Evolutionary conservation across 2,329 filamentous ascomycete genomes (phyloP).

Genomic region (Diaporthe velutina): DNA sequence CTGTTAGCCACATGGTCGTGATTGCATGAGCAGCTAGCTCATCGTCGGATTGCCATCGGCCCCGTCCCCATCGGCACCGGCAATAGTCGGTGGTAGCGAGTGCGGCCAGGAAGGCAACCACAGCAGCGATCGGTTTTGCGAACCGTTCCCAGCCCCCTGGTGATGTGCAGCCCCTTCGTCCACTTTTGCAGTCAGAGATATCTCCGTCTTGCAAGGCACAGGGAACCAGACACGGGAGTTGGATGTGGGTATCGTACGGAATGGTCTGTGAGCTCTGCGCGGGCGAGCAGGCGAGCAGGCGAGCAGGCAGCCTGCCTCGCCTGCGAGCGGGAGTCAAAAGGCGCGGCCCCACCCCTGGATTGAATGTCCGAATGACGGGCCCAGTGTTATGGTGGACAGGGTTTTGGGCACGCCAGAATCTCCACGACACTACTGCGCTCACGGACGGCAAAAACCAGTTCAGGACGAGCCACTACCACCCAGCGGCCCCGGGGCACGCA

Average conservation of each 20-base stretch:
- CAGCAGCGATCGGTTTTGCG: constrained; percentile 16
- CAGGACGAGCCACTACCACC: constrained; percentile 32
- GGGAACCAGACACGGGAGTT: constrained; percentile 23
- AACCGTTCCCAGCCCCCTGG: constrained; percentile 25
- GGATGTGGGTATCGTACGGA: constrained; percentile 13
- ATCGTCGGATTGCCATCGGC: constrained; percentile 17
- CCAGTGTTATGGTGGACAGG: constrained; percentile 36
- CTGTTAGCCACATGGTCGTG: background rate
- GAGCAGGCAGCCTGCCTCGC: background rate
- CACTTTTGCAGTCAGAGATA: constrained; percentile 32
- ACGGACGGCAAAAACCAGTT: constrained; percentile 21
- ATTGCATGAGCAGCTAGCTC: constrained; percentile 26
- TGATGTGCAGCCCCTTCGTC: constrained; percentile 29
- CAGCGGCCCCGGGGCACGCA: constrained; percentile 24
- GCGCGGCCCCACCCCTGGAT: constrained; percentile 36
- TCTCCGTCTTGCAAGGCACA: constrained; percentile 31
- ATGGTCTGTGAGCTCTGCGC: background rate
- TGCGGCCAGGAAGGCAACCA: constrained; percentile 23
- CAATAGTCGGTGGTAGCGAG: constrained; percentile 20
- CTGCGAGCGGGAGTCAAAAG: constrained; percentile 12
- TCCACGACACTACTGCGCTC: constrained; percentile 30
- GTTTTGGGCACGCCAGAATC: constrained; percentile 32
- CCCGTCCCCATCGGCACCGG: constrained; percentile 25
- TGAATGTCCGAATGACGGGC: constrained; percentile 38
- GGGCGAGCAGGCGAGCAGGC: background rate